phyloP scores from a whole-genome alignment of 2,329 filamentous ascomycete genomes.

The Macroventuria anomochaeta region DNA sequence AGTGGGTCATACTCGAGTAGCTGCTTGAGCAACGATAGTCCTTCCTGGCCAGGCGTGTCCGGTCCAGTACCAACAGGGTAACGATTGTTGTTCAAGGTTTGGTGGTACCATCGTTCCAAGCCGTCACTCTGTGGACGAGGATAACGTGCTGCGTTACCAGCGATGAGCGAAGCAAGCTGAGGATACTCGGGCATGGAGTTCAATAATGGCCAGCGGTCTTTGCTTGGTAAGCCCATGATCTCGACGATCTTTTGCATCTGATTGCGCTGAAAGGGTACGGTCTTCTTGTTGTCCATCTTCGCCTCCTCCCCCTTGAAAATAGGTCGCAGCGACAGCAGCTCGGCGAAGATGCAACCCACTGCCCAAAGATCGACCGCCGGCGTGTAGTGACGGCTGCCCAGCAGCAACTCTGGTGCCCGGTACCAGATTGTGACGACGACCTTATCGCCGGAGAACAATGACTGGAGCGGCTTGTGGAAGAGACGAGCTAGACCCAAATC shows the following conservation, averaged over 20 bases:
- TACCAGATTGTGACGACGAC: constrained; percentile 99
- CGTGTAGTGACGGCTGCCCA: constrained; percentile 95
- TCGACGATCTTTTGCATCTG: constrained; percentile 99
- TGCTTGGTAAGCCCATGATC: constrained; percentile 88
- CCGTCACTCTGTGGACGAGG: constrained; percentile 57
- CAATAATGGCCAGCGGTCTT: constrained; percentile 86
- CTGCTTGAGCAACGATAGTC: constrained; percentile 79
- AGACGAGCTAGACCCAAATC: constrained; percentile 90
- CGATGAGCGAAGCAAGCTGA: constrained; percentile 65
- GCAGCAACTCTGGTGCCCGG: constrained; percentile 88
- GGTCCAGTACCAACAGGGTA: constrained; percentile 50
- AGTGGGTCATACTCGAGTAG: constrained; percentile 92
- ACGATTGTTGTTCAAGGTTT: constrained; percentile 56
- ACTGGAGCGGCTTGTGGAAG: constrained; percentile 92
- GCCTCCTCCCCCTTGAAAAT: constrained; percentile 99
- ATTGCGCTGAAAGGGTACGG: constrained; percentile 94
- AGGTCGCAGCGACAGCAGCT: constrained; percentile 84
- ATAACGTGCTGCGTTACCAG: constrained; percentile 54
- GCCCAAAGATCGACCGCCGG: constrained; percentile 98
- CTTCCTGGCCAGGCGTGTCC: constrained; percentile 63
- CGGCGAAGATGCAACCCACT: constrained; percentile 96
- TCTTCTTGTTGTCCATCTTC: constrained; percentile 98
- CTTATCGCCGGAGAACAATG: constrained; percentile 92
- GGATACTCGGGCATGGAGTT: constrained; percentile 84
- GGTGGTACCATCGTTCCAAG: constrained; percentile 72